Conservation (phyloP, 1,284 basidiomycete genomes). For the Boletus calvinii region DNA sequence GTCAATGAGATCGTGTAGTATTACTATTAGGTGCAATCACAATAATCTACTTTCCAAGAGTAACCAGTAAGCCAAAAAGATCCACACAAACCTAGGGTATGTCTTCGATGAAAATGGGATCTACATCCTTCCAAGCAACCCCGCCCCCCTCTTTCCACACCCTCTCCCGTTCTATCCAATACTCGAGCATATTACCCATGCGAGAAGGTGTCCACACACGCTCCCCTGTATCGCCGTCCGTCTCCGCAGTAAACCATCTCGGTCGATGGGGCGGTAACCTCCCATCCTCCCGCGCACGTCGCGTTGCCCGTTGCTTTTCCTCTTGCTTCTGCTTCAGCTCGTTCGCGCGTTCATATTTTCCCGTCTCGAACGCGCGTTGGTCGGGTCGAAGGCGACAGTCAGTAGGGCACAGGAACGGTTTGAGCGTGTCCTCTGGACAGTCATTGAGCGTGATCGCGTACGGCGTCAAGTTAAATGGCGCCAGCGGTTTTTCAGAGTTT, state of each 20-base stretch:
- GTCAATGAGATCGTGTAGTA: neutral
- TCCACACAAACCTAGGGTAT: constrained; percentile 12
- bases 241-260: constrained; percentile 77
- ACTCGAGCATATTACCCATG: constrained; percentile 61
- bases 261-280: constrained; percentile 72
- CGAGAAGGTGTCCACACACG: constrained; percentile 78
- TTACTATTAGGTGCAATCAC: neutral
- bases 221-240: constrained; percentile 84
- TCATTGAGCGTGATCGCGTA: constrained; percentile 93
- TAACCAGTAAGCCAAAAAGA: neutral
- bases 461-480: constrained; percentile 94
- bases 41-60: constrained; percentile 1
- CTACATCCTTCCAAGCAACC: constrained; percentile 66
- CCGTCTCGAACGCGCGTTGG: constrained; percentile 92
- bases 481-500: constrained; percentile 82
- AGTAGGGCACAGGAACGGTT: constrained; percentile 81
- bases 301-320: constrained; percentile 80
- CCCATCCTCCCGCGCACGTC: constrained; percentile 79
- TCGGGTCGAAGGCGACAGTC: constrained; percentile 95
- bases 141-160: constrained; percentile 48
- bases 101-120: constrained; percentile 76
- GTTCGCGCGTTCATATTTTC: constrained; percentile 91
- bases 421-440: constrained; percentile 66
- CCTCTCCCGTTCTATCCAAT: constrained; percentile 80
- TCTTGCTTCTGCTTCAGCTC: constrained; percentile 85